These are phyloP conservation scores for Ustilago trichophora DNA, from an alignment of 1,284 basidiomycete species.

Conservation along the genomic window DNA sequence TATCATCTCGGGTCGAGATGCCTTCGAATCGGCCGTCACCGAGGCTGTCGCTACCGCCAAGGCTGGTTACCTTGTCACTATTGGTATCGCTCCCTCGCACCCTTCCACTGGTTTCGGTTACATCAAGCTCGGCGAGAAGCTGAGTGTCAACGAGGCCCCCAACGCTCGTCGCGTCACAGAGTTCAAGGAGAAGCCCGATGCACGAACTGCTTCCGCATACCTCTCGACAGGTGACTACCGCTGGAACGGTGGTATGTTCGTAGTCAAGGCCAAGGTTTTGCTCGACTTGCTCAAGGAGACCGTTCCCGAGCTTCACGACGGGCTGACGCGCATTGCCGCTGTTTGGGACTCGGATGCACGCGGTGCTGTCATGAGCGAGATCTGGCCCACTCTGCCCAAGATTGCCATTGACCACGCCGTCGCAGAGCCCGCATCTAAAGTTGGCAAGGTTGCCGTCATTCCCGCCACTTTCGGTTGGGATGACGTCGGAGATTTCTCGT, in stretches of 20 bases:
- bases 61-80: conserved; percentile 65
- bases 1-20: conserved; percentile 65
- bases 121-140: conserved; percentile 65
- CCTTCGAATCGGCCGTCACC: conserved; percentile 63
- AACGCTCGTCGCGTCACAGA: conserved; percentile 63
- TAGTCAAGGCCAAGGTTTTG: conserved; percentile 62
- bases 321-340: conserved; percentile 57
- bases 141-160: conserved; percentile 52
- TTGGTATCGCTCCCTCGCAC: conserved; percentile 65
- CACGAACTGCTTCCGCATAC: conserved; percentile 63
- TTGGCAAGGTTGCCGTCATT: conserved; percentile 64
- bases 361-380: conserved; percentile 40
- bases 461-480: conserved; percentile 67
- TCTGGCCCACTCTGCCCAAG: conserved; percentile 64
- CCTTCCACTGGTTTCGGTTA: conserved; percentile 66
- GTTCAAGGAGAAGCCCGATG: conserved; percentile 67
- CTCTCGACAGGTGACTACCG: conserved; percentile 64
- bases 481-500: conserved; percentile 65
- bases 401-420: conserved; percentile 67
- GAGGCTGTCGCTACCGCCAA: conserved; percentile 64
- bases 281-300: conserved; percentile 54
- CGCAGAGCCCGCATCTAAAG: conserved; percentile 63
- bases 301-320: conserved; percentile 60
- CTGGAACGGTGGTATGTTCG: conserved; percentile 67
- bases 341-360: conserved; percentile 58